These are phyloP conservation scores for Arachnomyces sp. DNA, from an alignment of 2,329 filamentous ascomycete species.

Conservation along the genomic window DNA sequence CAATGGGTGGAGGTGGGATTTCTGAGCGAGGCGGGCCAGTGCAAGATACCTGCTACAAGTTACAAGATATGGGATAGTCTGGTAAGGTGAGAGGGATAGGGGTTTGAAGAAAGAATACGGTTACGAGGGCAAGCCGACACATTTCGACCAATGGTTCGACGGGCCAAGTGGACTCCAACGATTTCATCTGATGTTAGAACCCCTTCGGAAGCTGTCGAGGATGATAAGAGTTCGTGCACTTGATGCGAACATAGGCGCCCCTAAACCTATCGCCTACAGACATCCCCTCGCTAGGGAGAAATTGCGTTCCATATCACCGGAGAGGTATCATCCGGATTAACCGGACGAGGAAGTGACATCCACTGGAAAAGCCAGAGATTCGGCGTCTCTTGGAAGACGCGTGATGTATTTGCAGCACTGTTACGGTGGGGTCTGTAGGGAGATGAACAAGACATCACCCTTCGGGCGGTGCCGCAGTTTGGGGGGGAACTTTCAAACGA, in stretches of 20 bases:
- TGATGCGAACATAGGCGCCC: constrained; percentile 60
- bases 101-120: constrained; percentile 65
- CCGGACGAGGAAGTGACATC: constrained; percentile 44
- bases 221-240: constrained; percentile 64
- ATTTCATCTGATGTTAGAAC: too few species aligned
- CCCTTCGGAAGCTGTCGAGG: constrained; percentile 67
- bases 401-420: constrained; percentile 62
- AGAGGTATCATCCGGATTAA: constrained; percentile 49
- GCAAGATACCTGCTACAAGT: constrained; percentile 52
- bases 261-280: constrained; percentile 63
- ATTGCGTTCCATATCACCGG: constrained; percentile 49
- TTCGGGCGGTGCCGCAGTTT: constrained; percentile 58
- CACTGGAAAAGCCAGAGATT: constrained; percentile 37
- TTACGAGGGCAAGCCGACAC: constrained; percentile 24
- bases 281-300: constrained; percentile 60
- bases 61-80: constrained; percentile 66
- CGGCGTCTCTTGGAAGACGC: constrained; percentile 49
- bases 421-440: constrained; percentile 58
- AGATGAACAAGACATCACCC: constrained; percentile 53
- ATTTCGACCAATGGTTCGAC: constrained; percentile 67
- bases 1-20: constrained; percentile 55
- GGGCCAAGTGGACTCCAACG: too few species aligned
- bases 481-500: neutral
- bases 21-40: constrained; percentile 65
- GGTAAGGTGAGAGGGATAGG: constrained; percentile 56